Conservation (phyloP, 1,139 yeast genomes). For the Hansenula sp. region DNA sequence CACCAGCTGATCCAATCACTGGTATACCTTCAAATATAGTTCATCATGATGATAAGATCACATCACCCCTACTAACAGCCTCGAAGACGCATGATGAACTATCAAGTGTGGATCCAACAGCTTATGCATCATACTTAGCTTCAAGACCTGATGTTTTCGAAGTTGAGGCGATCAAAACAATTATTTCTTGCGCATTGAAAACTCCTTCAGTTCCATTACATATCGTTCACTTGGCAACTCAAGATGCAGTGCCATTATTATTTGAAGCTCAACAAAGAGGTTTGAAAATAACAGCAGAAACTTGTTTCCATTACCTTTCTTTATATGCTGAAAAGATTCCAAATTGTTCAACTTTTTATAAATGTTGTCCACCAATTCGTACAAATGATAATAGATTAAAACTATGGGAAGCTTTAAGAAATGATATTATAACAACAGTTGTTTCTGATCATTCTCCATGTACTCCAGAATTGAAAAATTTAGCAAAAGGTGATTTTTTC, state of each 20-base stretch:
- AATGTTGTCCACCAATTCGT: conserved; percentile 95
- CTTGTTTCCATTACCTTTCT: conserved; percentile 88
- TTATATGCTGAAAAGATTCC: conserved; percentile 75
- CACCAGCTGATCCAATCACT: conserved; percentile 53
- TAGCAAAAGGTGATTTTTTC: conserved; percentile 82
- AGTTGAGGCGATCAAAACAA: conserved; percentile 72
- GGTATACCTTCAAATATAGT: conserved; percentile 48
- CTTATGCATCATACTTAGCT: conserved; percentile 70
- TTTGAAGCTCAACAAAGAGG: conserved; percentile 54
- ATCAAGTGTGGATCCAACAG: conserved; percentile 54
- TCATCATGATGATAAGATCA: conserved; percentile 27
- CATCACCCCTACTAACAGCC: conserved; percentile 45
- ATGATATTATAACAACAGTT: conserved; percentile 71
- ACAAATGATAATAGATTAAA: conserved; percentile 62
- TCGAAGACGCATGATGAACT: conserved; percentile 37
- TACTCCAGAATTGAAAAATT: conserved; percentile 81
- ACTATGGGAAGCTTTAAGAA: conserved; percentile 73
- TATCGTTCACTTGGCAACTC: conserved; percentile 86
- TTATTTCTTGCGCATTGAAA: conserved; percentile 57
- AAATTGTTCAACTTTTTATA: conserved; percentile 73
- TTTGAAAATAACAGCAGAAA: conserved; percentile 63
- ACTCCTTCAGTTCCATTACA: conserved; percentile 72
- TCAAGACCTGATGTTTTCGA: conserved; percentile 90
- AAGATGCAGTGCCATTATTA: conserved; percentile 73
- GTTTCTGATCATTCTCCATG: conserved; percentile 97